A percentile compares a stretch with the other conserved stretches of the same genome.
Evolutionary conservation across 805 yeast species (phyloP).

Genomic region (Scheffersomyces spartinae): DNA sequence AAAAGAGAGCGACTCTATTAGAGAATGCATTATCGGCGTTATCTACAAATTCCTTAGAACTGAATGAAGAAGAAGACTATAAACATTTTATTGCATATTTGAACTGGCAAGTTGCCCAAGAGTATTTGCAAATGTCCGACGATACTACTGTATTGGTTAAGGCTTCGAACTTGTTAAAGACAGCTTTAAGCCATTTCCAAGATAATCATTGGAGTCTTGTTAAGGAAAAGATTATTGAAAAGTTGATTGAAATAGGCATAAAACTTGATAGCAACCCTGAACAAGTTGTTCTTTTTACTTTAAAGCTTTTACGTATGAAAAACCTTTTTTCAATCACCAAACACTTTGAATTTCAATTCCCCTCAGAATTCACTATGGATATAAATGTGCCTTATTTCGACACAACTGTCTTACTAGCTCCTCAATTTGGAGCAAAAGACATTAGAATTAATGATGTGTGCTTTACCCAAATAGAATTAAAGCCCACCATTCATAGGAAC

Average conservation of each 20-base stretch:
- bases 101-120: constrained; percentile 19
- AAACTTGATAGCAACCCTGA: constrained; percentile 2
- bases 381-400: too few species aligned
- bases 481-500: constrained; percentile 4
- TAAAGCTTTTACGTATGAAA: too few species aligned
- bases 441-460: constrained; percentile 8
- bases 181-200: too few species aligned
- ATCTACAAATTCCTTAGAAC: not conserved
- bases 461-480: constrained; percentile 10
- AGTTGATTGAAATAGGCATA: too few species aligned
- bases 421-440: not conserved
- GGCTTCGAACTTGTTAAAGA: constrained; percentile 3
- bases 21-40: constrained; percentile 3
- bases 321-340: too few species aligned
- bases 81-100: constrained; percentile 6
- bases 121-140: constrained; percentile 6
- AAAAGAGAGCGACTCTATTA: constrained; percentile 4
- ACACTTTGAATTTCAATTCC: too few species aligned
- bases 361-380: too few species aligned
- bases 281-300: too few species aligned
- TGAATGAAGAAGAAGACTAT: constrained; percentile 2
- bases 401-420: too few species aligned
- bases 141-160: not conserved
- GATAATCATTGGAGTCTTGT: constrained; percentile 7
- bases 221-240: constrained; percentile 2